These are phyloP conservation scores for Neurospora sp. DNA, from an alignment of 495 filamentous ascomycete species.

Conservation along the genomic window DNA sequence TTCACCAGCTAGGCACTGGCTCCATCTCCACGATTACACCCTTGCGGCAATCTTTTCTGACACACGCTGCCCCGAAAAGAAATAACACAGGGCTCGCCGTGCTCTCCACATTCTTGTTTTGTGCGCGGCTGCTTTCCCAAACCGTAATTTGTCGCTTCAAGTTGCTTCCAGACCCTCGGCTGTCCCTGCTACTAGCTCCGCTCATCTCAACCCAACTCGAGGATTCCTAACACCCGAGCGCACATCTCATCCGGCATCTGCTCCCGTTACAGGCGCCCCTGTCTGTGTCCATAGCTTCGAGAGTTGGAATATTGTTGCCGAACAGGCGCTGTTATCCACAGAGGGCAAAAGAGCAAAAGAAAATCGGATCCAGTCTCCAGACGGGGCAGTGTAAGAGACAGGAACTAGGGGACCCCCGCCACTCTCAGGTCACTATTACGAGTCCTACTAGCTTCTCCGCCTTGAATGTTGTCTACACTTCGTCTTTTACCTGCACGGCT, in stretches of 20 bases:
- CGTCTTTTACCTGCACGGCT: constrained; percentile 9
- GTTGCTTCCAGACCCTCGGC: constrained; percentile 6
- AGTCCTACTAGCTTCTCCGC: constrained; percentile 19
- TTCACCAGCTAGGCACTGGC: constrained; percentile 1
- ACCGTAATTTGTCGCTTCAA: constrained; percentile 19
- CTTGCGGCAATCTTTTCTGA: constrained; percentile 31
- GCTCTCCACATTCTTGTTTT: constrained; percentile 24
- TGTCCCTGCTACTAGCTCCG: constrained; percentile 6
- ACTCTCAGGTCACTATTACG: constrained; percentile 8
- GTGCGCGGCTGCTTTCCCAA: constrained; percentile 22
- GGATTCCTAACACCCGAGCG: neutral
- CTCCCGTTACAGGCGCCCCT: neutral
- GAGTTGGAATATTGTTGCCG: constrained; percentile 1
- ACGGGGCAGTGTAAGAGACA: constrained; percentile 14
- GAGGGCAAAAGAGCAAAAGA: constrained; percentile 1
- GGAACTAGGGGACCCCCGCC: constrained; percentile 24
- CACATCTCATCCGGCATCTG: constrained; percentile 4
- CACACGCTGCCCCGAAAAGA: constrained; percentile 28
- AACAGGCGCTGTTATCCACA: constrained; percentile 8
- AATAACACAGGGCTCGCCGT: constrained; percentile 22
- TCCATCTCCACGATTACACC: constrained; percentile 15
- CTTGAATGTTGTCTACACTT: constrained; percentile 15
- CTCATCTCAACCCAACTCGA: constrained; percentile 4
- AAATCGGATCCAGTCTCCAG: constrained; percentile 10
- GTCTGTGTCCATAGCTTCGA: neutral